Base-by-base conservation (phyloP, 345 rosid species). In the Eucalyptus albens region DNA sequence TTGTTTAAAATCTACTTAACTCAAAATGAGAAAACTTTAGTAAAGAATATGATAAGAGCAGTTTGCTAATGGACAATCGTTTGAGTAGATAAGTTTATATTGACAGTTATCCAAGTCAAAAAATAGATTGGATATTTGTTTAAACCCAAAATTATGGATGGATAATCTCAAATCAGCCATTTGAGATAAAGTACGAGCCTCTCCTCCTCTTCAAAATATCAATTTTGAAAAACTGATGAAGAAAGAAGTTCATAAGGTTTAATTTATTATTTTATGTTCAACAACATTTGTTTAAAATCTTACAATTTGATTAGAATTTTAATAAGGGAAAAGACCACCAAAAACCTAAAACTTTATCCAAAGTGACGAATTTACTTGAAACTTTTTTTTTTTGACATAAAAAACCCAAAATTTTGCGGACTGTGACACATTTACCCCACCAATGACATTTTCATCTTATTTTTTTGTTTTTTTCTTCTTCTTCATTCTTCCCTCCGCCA, bases 301-400 rank as follows among this genome's bases (percentile, higher is more conserved):
- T 31, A 31, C 42, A 31, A 67, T n/a, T n/a, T 1, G 10, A 65
- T 15, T n/a, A 65, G 16, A 62, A 60, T 13, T 27, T n/a, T 15
- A 65, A 65, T 65, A n/a, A 65, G 53, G 8, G 9, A 51, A 51
- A 51, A 51, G 4, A 51, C 9, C 3, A 51, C 21, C 1, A 16
- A 51, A 51, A 51, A 15, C 21, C 8, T 7, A 0, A 51, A 1
- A 51, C 9, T 51, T 51, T 51, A 1, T 1, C 2, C 0, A 51
- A 51, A 51, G 21, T 51, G 21, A 51, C 8, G 4, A 51, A 6
- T 51, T 51, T 51, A 51, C 51, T 50, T 15, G 1, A 50, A 16
- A 16, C 1, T 16, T 51, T 16, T 51, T 50, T 50, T 50, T 51
- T 6, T 3, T 50, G 4, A 51, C 0, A 51, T 51, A 0, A 51